Evolutionary conservation across 1,284 basidiomycete genomes (phyloP).

Genomic region (Cutaneotrichosporon sp.): DNA sequence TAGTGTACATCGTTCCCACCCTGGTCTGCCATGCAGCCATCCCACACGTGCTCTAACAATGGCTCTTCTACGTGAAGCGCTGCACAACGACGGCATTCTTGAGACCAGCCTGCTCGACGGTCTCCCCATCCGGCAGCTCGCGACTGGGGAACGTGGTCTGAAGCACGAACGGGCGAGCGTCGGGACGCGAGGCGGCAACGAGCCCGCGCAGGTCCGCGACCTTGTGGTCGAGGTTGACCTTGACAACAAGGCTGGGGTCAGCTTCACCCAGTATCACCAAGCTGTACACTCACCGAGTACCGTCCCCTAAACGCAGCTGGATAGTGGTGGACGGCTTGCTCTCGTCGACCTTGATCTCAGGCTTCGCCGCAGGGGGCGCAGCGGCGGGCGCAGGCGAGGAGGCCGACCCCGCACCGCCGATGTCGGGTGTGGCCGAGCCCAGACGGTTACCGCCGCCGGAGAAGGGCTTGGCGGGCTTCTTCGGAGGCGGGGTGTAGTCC

Average conservation of each 20-base stretch:
- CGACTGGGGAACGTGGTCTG: constrained; percentile 80
- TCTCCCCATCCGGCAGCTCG: constrained; percentile 63
- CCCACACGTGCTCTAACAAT: too few relatives aligned
- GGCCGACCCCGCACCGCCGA: neutral
- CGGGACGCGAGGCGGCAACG: constrained; percentile 84
- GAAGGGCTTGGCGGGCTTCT: constrained; percentile 55
- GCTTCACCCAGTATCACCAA: neutral
- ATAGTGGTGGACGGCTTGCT: constrained; percentile 75
- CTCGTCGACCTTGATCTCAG: constrained; percentile 50
- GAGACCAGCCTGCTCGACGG: constrained; percentile 69
- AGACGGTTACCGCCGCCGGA: constrained; percentile 75
- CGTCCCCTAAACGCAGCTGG: constrained; percentile 85
- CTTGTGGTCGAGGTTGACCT: constrained; percentile 90
- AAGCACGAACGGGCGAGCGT: constrained; percentile 70
- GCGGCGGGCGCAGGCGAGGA: constrained; percentile 21
- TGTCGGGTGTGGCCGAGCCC: constrained; percentile 49
- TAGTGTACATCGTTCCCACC: too few relatives aligned
- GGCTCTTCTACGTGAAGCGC: constrained; percentile 55
- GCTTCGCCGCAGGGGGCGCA: constrained; percentile 6
- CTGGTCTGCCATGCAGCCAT: too few relatives aligned
- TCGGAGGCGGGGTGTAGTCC: constrained; percentile 59
- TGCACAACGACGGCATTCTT: constrained; percentile 82
- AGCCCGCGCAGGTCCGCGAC: constrained; percentile 79
- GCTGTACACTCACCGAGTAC: constrained; percentile 53
- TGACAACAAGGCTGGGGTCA: constrained; percentile 22